These are phyloP conservation scores for Amanita polypyramis DNA, from an alignment of 768 basidiomycete genomes.

Conservation along the genomic window DNA sequence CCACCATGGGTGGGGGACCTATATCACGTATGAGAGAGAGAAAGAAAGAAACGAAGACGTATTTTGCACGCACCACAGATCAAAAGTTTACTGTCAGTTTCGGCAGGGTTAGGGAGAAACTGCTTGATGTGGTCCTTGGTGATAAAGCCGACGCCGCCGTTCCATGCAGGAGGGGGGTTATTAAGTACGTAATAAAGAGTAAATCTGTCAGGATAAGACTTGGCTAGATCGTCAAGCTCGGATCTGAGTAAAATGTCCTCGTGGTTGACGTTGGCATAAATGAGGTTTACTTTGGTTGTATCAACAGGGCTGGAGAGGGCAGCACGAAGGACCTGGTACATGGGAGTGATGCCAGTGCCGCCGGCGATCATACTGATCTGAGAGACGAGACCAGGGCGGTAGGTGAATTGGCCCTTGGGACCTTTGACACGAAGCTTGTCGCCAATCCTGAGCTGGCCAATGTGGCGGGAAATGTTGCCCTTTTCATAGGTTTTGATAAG, in stretches of 20 bases:
- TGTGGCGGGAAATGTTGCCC: conserved; percentile 90
- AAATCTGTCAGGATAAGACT: conserved; percentile 50
- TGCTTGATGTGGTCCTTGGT: conserved; percentile 84
- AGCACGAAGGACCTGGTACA: conserved; percentile 98
- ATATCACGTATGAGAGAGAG: conserved; percentile 1
- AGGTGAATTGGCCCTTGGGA: conserved; percentile 92
- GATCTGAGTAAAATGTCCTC: conserved; percentile 89
- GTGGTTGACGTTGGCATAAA: conserved; percentile 92
- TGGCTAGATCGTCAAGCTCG: conserved; percentile 75
- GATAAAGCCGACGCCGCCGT: conserved; percentile 86
- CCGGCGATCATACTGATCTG: conserved; percentile 96
- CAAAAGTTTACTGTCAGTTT: conserved; percentile 69
- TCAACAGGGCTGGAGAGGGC: conserved; percentile 84
- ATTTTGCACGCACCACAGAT: conserved; percentile 55
- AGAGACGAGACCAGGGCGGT: conserved; percentile 58
- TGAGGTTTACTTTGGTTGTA: conserved; percentile 71
- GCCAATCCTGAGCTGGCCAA: conserved; percentile 76
- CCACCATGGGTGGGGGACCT: conserved; percentile 54
- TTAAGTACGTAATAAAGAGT: conserved; percentile 87
- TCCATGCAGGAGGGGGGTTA: conserved; percentile 84
- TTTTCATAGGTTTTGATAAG: conserved; percentile 98
- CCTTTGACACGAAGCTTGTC: conserved; percentile 88
- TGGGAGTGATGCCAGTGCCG: conserved; percentile 97
- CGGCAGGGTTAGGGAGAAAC: conserved; percentile 56
- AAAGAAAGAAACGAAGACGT: background rate